Percentiles rank a stretch among this genome's conserved stretches.
Evolutionary conservation across 2,329 filamentous ascomycete species (phyloP).

Genomic region (Pestalotiopsis fici): DNA sequence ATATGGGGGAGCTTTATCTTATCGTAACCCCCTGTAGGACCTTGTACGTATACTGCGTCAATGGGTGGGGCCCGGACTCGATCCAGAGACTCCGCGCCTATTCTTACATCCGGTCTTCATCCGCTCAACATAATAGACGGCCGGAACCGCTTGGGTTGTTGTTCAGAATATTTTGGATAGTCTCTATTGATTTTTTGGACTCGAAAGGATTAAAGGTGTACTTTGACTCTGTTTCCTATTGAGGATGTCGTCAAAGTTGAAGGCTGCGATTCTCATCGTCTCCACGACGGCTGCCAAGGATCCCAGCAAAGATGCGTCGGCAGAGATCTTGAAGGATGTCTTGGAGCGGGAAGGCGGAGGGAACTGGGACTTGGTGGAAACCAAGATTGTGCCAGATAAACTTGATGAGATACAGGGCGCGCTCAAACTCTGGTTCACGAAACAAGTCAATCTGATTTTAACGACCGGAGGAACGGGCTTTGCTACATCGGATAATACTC

Average conservation of each 20-base stretch:
- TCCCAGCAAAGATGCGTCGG: constrained; percentile 76
- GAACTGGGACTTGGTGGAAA: constrained; percentile 70
- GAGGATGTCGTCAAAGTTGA: constrained; percentile 52
- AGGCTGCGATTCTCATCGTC: constrained; percentile 78
- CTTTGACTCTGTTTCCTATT: not conserved
- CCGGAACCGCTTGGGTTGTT: not conserved
- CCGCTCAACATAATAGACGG: not conserved
- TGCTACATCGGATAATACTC: constrained; percentile 79
- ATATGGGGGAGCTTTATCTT: constrained; percentile 10
- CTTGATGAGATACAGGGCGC: constrained; percentile 72
- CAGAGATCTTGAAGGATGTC: constrained; percentile 65
- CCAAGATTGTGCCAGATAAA: constrained; percentile 79
- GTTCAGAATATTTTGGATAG: not conserved
- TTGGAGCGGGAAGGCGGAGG: constrained; percentile 67
- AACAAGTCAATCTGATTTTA: constrained; percentile 75
- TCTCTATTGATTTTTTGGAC: not conserved
- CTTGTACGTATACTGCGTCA: not conserved
- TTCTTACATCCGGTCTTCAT: not conserved
- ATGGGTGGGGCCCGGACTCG: not conserved
- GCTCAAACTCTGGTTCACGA: constrained; percentile 69
- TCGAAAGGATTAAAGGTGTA: not conserved
- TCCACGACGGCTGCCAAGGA: constrained; percentile 88
- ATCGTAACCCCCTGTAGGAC: not conserved
- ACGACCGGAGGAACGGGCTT: constrained; percentile 96
- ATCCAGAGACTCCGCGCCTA: not conserved